Evolutionary conservation across 2,329 filamentous ascomycete genomes (phyloP).

Genomic region (Fonsecaea nubica): DNA sequence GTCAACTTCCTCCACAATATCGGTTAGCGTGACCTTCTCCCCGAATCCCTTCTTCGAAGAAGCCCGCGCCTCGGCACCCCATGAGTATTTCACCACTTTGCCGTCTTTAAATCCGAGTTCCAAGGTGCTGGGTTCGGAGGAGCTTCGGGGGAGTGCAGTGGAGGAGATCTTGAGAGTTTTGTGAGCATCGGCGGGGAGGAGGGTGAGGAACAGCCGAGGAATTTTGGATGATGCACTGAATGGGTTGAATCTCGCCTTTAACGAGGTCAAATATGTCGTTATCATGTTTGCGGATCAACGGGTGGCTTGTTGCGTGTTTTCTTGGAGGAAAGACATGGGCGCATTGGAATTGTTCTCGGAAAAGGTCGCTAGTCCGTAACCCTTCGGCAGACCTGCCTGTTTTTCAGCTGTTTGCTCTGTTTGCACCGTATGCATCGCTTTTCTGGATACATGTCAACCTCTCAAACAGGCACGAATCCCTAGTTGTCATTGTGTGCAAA

Average conservation of each 20-base stretch:
- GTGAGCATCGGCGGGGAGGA: constrained; percentile 80
- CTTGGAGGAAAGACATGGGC: not conserved
- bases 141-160: constrained; percentile 71
- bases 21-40: constrained; percentile 79
- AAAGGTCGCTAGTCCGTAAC: not conserved
- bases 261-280: constrained; percentile 64
- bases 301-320: not conserved
- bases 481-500: not conserved
- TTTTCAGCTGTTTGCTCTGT: constrained; percentile 20
- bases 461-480: not conserved
- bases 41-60: constrained; percentile 69
- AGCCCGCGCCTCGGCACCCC: constrained; percentile 24
- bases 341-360: not conserved
- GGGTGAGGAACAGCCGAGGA: constrained; percentile 84
- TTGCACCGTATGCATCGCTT: constrained; percentile 24
- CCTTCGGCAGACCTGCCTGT: constrained; percentile 2
- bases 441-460: not conserved
- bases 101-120: constrained; percentile 93
- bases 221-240: constrained; percentile 81
- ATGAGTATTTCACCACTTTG: constrained; percentile 76
- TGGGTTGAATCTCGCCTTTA: constrained; percentile 88
- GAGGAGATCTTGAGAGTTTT: constrained; percentile 77
- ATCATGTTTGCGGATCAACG: constrained; percentile 32
- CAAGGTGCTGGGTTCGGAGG: constrained; percentile 70
- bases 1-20: constrained; percentile 86